Percentiles rank a stretch among this genome's conserved stretches.
Evolutionary conservation across 106 monocot genomes (phyloP).

Genomic region (Dendrobium catenatum): DNA sequence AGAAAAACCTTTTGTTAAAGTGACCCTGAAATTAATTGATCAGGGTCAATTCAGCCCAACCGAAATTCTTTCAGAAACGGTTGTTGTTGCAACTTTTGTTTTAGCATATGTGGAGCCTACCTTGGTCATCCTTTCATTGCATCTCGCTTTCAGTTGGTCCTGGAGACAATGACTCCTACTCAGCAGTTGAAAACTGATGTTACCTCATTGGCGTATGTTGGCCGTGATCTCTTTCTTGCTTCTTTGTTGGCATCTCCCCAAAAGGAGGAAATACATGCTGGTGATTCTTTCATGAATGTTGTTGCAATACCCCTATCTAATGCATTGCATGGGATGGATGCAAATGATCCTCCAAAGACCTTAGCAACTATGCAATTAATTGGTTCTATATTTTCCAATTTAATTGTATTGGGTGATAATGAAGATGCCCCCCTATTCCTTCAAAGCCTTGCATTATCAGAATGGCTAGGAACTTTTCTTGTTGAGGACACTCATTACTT

Average conservation of each 20-base stretch:
- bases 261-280: constrained; percentile 17
- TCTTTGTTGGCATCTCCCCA: constrained; percentile 28
- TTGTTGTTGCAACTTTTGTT: constrained; percentile 77
- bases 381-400: constrained; percentile 91
- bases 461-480: constrained; percentile 99
- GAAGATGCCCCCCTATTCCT: constrained; percentile 41
- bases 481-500: constrained; percentile 79
- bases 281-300: constrained; percentile 42
- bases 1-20: constrained; percentile 81
- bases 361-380: constrained; percentile 95
- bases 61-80: constrained; percentile 82
- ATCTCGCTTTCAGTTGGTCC: constrained; percentile 71
- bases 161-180: constrained; percentile 89
- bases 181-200: constrained; percentile 96
- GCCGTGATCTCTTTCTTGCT: constrained; percentile 67
- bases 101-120: constrained; percentile 92
- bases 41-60: constrained; percentile 99
- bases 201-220: constrained; percentile 76
- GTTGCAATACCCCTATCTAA: constrained; percentile 64
- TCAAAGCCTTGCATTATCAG: constrained; percentile 55
- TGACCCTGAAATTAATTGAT: constrained; percentile 73
- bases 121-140: constrained; percentile 81
- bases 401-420: constrained; percentile 44
- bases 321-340: constrained; percentile 97
- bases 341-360: constrained; percentile 99